A percentile compares a stretch with the other conserved stretches of the same genome.
Conservation (phyloP, 2,329 filamentous ascomycete species). For the Penicillium sp. region DNA sequence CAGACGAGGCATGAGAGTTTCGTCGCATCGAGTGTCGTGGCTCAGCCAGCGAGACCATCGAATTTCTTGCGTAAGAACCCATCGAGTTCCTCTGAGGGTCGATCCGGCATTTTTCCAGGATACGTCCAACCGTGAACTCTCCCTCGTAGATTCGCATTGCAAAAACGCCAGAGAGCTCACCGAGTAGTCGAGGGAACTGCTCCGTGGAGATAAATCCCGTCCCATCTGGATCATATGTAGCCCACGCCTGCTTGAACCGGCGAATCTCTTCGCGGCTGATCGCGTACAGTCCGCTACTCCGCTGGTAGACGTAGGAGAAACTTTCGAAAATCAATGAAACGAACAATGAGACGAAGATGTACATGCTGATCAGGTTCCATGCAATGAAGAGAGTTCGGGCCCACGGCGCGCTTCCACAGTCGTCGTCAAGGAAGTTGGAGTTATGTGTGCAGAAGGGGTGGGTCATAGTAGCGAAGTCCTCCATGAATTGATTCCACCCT, state of each 20-base stretch:
- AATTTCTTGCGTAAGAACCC: constrained; percentile 35
- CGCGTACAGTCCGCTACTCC: constrained; percentile 85
- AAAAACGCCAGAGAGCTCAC: constrained; percentile 87
- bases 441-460: constrained; percentile 77
- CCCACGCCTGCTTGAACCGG: constrained; percentile 97
- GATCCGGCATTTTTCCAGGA: constrained; percentile 78
- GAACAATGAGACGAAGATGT: constrained; percentile 97
- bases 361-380: constrained; percentile 99
- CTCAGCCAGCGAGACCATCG: constrained; percentile 18
- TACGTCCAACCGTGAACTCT: constrained; percentile 79
- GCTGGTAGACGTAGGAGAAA: constrained; percentile 98
- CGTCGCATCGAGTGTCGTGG: constrained; percentile 13
- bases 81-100: constrained; percentile 41
- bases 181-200: constrained; percentile 80
- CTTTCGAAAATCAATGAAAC: constrained; percentile 99
- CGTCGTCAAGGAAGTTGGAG: constrained; percentile 74
- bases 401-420: constrained; percentile 90
- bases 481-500: constrained; percentile 96
- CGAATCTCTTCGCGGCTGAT: constrained; percentile 92
- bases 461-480: constrained; percentile 80
- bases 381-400: constrained; percentile 85
- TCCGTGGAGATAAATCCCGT: constrained; percentile 89
- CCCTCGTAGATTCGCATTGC: constrained; percentile 95
- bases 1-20: constrained; percentile 45
- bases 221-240: constrained; percentile 87